phyloP scores from a whole-genome alignment of 129 eudicot species.

The Gnaphalium uliginosum region DNA sequence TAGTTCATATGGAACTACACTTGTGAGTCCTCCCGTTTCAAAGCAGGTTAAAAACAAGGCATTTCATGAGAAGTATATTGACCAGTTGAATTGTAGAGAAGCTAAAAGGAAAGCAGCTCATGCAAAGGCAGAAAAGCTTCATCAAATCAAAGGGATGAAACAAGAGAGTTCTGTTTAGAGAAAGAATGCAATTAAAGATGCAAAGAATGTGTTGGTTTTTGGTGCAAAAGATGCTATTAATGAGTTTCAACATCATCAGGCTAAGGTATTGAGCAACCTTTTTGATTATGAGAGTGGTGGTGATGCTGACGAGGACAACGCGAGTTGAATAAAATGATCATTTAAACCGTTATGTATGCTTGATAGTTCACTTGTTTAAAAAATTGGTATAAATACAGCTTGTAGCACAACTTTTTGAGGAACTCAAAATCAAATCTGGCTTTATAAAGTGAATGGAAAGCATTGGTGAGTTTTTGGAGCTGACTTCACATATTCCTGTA shows the following conservation, averaged over 20 bases:
- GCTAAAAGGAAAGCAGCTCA: conserved; percentile 66
- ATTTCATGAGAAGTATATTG: conserved; percentile 87
- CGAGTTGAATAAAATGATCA: not conserved
- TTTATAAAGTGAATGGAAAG: not conserved
- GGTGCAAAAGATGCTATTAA: conserved; percentile 70
- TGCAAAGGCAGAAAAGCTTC: conserved; percentile 40
- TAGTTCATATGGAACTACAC: conserved; percentile 27
- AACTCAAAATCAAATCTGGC: not conserved
- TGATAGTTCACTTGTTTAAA: not conserved
- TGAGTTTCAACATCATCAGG: conserved; percentile 53
- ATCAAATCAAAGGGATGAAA: conserved; percentile 16
- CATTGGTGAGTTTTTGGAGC: conserved; percentile 46
- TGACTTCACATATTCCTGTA: not conserved
- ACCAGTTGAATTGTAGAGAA: conserved; percentile 70
- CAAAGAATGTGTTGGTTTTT: conserved; percentile 65
- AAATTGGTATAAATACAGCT: not conserved
- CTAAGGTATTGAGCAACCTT: conserved; percentile 25
- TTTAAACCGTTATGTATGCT: not conserved
- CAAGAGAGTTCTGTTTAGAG: conserved; percentile 30
- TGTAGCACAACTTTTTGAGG: not conserved
- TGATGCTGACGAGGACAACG: conserved; percentile 35
- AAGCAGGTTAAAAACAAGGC: conserved; percentile 84
- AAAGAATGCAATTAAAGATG: conserved; percentile 53
- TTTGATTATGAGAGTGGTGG: conserved; percentile 40
- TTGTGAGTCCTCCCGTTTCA: conserved; percentile 78